These are phyloP conservation scores for Trichoderma brevicompactum DNA, from an alignment of 2,329 filamentous ascomycete species.

Conservation along the genomic window DNA sequence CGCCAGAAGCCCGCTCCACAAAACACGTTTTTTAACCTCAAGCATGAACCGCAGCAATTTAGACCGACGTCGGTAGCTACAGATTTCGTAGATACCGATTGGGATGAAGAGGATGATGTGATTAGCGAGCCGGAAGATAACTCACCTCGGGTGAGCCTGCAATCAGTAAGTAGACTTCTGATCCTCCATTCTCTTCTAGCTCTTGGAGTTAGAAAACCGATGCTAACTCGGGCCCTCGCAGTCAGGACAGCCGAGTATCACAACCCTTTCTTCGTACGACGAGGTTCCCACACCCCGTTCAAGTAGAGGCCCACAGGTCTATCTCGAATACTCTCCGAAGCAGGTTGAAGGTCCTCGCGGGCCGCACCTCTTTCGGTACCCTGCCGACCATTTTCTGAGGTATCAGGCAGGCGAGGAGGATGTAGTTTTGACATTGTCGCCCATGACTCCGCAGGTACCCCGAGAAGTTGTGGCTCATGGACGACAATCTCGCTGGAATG, in stretches of 20 bases:
- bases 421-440: constrained; percentile 69
- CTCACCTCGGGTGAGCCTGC: constrained; percentile 68
- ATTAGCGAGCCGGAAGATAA: constrained; percentile 65
- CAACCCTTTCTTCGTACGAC: constrained; percentile 85
- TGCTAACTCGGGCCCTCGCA: constrained; percentile 43
- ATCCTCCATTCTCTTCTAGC: not conserved
- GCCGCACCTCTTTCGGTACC: constrained; percentile 82
- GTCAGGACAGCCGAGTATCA: constrained; percentile 76
- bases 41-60: constrained; percentile 51
- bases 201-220: not conserved
- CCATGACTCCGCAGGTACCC: constrained; percentile 68
- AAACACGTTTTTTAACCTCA: constrained; percentile 66
- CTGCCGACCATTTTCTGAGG: constrained; percentile 51
- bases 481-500: constrained; percentile 44
- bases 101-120: constrained; percentile 63
- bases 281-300: constrained; percentile 79
- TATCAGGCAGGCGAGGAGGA: constrained; percentile 47
- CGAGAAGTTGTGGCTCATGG: constrained; percentile 41
- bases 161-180: constrained; percentile 65
- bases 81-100: constrained; percentile 78
- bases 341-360: constrained; percentile 79
- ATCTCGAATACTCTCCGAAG: constrained; percentile 64
- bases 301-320: constrained; percentile 62
- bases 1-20: constrained; percentile 54
- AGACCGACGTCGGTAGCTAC: constrained; percentile 73